These are phyloP conservation scores for Metarhizium humberi DNA, from an alignment of 2,329 filamentous ascomycete species.

Conservation along the genomic window DNA sequence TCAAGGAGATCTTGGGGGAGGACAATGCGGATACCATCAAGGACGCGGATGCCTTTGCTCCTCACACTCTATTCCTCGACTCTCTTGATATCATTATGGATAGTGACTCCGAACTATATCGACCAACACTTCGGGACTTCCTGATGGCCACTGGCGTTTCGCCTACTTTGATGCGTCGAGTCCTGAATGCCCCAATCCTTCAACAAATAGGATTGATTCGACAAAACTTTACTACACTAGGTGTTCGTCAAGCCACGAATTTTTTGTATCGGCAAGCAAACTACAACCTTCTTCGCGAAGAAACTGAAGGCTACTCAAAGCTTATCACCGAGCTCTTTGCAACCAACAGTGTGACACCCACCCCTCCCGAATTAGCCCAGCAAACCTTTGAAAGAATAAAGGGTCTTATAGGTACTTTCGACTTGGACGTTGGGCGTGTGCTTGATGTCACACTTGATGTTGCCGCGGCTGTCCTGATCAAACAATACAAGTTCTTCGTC, in stretches of 20 bases:
- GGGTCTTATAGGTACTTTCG: conserved; percentile 91
- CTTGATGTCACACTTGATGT: conserved; percentile 93
- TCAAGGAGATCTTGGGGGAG: conserved; percentile 64
- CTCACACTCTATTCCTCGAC: conserved; percentile 70
- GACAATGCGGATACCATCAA: conserved; percentile 41
- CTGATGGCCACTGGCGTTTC: conserved; percentile 65
- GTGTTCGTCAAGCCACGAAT: conserved; percentile 85
- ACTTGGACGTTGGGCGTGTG: conserved; percentile 89
- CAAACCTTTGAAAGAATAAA: conserved; percentile 89
- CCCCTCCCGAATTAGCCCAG: conserved; percentile 66
- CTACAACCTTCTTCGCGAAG: conserved; percentile 90
- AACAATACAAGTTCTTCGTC: conserved; percentile 88
- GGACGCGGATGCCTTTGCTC: conserved; percentile 45
- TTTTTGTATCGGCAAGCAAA: conserved; percentile 91
- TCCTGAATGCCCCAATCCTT: conserved; percentile 72
- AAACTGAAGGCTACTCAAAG: conserved; percentile 95
- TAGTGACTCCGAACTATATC: conserved; percentile 45
- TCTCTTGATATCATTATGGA: conserved; percentile 73
- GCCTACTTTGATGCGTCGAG: conserved; percentile 62
- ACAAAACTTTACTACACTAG: conserved; percentile 73
- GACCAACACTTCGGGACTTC: conserved; percentile 52
- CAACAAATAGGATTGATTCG: conserved; percentile 71
- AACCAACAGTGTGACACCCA: conserved; percentile 64
- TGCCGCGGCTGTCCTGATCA: conserved; percentile 86
- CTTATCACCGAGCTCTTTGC: conserved; percentile 93